Base-by-base conservation (phyloP, 225 moss, liverwort and hornwort genomes). In the Lunularia cruciata region DNA sequence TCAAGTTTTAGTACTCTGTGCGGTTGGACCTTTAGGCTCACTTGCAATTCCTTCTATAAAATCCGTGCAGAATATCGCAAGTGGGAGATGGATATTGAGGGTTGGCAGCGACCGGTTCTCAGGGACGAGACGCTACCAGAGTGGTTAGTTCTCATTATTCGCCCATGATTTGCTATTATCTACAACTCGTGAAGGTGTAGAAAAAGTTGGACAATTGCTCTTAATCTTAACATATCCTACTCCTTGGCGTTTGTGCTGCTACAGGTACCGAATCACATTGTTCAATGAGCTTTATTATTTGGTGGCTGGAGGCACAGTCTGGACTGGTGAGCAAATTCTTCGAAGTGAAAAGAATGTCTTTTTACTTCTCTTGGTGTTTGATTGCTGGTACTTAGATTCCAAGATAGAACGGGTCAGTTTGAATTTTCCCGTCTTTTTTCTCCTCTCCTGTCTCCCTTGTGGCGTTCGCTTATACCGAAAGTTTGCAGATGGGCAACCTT, bases 231-330 rank as follows among this genome's bases (percentile, higher is more conserved):
- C n/a, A n/a, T n/a, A 43, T 43, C 15, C 43, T 43, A 15, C 15
- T 43, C n/a, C n/a, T n/a, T n/a, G n/a, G n/a, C n/a, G 18, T 32
- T 18, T 60, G 40, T 5, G 0, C 14, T 71, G 43, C 26, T 78
- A 46, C 76, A 96, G 96, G 96, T 96, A 96, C 57, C 96, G 96
- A 64, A 81, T 92, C 53, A 96, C 96, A 14, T 84, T 96, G 53
- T 96, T 96, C 73, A 96, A 96, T 48, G 96, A 96, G 77, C 73
- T 96, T 10, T 96, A 96, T 76, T 96, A 92, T 79, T 86, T 96
- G n/a, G 86, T 92, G 52, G 96, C 92, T n/a, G 96, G 96, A 71
- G 96, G 96, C 72, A 96, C 96, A 46, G 69, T 96, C 55, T 96
- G 96, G 96, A 96, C 96, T 73, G 96, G 96, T 92, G 68, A 77